Evolutionary conservation across 2,329 filamentous ascomycete genomes (phyloP).

Genomic region (Setomelanomma holmii): DNA sequence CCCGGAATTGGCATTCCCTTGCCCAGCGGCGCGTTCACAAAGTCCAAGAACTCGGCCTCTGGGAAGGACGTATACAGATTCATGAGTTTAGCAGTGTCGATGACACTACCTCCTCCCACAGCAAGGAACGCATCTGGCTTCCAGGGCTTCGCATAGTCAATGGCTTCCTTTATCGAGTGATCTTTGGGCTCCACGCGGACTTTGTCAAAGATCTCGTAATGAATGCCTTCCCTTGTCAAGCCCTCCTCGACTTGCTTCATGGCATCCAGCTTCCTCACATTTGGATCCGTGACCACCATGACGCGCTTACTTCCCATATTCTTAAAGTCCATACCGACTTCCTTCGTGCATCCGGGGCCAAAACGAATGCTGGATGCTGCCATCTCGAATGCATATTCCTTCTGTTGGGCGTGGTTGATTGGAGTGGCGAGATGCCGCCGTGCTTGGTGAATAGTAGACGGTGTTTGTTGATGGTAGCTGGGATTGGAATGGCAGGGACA

Average conservation of each 20-base stretch:
- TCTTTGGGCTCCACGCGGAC: conserved; percentile 93
- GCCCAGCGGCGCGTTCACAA: conserved; percentile 93
- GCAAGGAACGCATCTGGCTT: conserved; percentile 88
- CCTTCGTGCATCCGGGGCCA: conserved; percentile 88
- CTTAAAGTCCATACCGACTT: conserved; percentile 97
- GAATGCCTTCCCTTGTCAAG: conserved; percentile 77
- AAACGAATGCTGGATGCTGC: conserved; percentile 94
- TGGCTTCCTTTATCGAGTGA: conserved; percentile 87
- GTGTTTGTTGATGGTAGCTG: conserved; percentile 66
- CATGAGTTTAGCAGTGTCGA: conserved; percentile 98
- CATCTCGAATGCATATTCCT: conserved; percentile 99
- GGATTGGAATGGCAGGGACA: conserved; percentile 96
- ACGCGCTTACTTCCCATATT: conserved; percentile 89
- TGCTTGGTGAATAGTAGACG: conserved; percentile 57
- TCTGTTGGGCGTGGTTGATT: conserved; percentile 72
- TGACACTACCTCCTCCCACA: conserved; percentile 90
- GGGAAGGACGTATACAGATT: conserved; percentile 93
- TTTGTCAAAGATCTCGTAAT: conserved; percentile 80
- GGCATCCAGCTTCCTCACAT: conserved; percentile 80
- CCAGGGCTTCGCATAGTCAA: conserved; percentile 82
- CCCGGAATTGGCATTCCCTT: conserved; percentile 78
- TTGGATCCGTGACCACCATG: conserved; percentile 88
- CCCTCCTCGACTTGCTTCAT: conserved; percentile 90
- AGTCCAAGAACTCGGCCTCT: conserved; percentile 93
- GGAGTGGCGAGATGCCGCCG: conserved; percentile 76